A percentile compares a stretch with the other conserved stretches of the same genome.
These are phyloP conservation scores for Colletotrichum tanaceti DNA, from an alignment of 2,329 filamentous ascomycete genomes.

Conservation along the genomic window DNA sequence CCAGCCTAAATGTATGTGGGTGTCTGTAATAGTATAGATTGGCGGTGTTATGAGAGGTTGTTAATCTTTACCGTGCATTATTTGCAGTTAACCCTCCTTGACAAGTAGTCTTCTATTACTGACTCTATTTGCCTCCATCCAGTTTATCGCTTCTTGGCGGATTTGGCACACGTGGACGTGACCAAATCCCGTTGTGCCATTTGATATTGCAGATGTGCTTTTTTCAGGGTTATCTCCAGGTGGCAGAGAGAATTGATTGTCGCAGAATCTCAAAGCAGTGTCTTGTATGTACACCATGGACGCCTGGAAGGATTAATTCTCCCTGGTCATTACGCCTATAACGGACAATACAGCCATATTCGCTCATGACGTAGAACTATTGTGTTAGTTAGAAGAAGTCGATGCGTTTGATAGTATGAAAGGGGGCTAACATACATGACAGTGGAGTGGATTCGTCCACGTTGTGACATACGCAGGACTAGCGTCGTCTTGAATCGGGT, in stretches of 20 bases:
- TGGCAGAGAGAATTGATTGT: neutral
- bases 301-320: neutral
- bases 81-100: neutral
- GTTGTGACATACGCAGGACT: neutral
- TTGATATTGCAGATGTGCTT: neutral
- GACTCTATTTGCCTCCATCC: neutral
- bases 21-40: too few species aligned
- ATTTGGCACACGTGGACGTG: neutral
- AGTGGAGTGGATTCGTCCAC: neutral
- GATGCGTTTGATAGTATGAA: accelerated
- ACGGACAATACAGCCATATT: neutral
- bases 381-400: neutral
- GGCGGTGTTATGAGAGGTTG: too few species aligned
- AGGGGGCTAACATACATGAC: neutral
- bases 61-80: too few species aligned
- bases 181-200: neutral
- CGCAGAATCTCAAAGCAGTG: neutral
- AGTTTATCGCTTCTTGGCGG: neutral
- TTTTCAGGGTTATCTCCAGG: neutral
- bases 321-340: neutral
- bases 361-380: neutral
- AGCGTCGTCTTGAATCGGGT: neutral
- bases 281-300: neutral
- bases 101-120: neutral
- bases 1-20: too few species aligned